These are phyloP conservation scores for Jacaranda mimosifolia DNA, from an alignment of 257 asterid species.

Conservation along the genomic window DNA sequence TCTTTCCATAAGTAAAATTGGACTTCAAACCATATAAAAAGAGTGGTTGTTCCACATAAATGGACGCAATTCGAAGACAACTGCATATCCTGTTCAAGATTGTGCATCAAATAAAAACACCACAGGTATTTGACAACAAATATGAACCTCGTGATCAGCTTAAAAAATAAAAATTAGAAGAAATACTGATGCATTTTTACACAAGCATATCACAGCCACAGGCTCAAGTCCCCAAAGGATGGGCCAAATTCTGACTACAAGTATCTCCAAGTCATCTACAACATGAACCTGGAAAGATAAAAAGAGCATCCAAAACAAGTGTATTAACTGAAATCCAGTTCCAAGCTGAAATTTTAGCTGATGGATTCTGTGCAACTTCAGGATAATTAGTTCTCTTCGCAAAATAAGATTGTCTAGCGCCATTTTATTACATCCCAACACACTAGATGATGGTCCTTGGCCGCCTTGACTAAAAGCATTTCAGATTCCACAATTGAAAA, in stretches of 20 bases:
- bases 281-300: neutral
- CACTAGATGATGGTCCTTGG: neutral
- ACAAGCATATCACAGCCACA: neutral
- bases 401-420: neutral
- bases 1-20: neutral
- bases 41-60: neutral
- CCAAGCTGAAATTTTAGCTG: neutral
- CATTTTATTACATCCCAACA: slow-evolving; percentile 14
- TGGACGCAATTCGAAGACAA: neutral
- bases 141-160: too few species aligned
- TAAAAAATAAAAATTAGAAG: neutral
- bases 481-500: too few species aligned
- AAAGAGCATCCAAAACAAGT: neutral
- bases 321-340: neutral
- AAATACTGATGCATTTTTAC: neutral
- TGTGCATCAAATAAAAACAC: neutral
- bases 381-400: neutral
- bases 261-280: neutral
- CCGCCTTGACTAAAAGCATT: too few species aligned
- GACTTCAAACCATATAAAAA: neutral
- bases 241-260: neutral
- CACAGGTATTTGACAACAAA: too few species aligned
- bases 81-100: neutral
- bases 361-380: neutral
- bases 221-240: neutral